Conservation (phyloP, 306 rosid genomes). For the Cicer cuneatum region DNA sequence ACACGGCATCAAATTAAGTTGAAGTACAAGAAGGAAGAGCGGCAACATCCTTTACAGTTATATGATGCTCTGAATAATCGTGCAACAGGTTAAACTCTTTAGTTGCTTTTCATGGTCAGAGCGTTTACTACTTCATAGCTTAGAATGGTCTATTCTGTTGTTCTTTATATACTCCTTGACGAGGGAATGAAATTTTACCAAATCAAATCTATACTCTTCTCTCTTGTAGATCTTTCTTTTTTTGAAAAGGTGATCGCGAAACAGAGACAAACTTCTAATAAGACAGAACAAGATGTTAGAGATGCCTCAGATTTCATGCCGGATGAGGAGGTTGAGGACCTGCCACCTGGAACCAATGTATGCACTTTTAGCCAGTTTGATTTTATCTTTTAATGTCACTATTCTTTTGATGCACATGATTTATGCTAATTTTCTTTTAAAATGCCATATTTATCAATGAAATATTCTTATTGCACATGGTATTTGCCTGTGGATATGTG, state of each 20-base stretch:
- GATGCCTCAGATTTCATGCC: constrained; percentile 54
- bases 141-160: constrained; percentile 12
- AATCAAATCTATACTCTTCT: constrained; percentile 31
- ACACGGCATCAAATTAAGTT: constrained; percentile 72
- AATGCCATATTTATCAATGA: constrained; percentile 22
- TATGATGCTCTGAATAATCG: constrained; percentile 64
- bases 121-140: constrained; percentile 10
- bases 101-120: constrained; percentile 17
- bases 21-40: constrained; percentile 84
- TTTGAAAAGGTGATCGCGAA: constrained; percentile 61
- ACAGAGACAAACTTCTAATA: constrained; percentile 63
- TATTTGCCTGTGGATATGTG: constrained; percentile 24
- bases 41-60: constrained; percentile 62
- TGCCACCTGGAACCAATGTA: constrained; percentile 57
- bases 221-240: constrained; percentile 62
- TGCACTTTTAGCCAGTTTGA: constrained; percentile 42
- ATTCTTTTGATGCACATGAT: constrained; percentile 28
- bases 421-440: constrained; percentile 7
- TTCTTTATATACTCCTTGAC: constrained; percentile 28
- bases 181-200: constrained; percentile 26
- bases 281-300: constrained; percentile 57
- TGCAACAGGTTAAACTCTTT: constrained; percentile 56
- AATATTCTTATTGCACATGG: constrained; percentile 27
- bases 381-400: constrained; percentile 38
- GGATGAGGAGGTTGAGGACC: constrained; percentile 55